Conservation (phyloP, 2,329 filamentous ascomycete genomes). For the Phoma herbarum region DNA sequence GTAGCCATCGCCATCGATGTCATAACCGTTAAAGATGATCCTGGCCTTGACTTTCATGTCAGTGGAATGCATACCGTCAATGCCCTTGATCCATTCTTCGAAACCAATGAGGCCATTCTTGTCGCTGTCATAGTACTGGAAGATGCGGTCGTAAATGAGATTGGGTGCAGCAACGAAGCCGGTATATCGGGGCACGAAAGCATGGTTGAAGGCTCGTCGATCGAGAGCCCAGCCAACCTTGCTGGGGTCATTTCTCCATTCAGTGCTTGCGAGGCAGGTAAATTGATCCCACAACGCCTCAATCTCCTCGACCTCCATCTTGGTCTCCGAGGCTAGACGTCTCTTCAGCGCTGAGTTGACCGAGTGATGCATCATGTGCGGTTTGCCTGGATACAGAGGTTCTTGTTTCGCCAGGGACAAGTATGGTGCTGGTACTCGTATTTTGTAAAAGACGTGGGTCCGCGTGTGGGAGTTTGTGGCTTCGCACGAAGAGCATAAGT, state of each 20-base stretch:
- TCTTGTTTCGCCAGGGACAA: constrained; percentile 76
- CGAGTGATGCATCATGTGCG: constrained; percentile 71
- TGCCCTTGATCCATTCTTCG: constrained; percentile 85
- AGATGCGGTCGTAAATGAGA: constrained; percentile 94
- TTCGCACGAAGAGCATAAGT: constrained; percentile 94
- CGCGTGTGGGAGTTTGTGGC: constrained; percentile 77
- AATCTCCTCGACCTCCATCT: constrained; percentile 80
- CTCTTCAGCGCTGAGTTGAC: constrained; percentile 74
- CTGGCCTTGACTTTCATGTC: constrained; percentile 58
- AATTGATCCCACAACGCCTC: constrained; percentile 98
- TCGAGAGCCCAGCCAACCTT: constrained; percentile 85
- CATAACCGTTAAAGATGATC: constrained; percentile 85
- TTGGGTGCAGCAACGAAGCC: constrained; percentile 81
- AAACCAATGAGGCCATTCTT: constrained; percentile 90
- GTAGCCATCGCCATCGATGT: constrained; percentile 87
- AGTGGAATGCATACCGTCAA: constrained; percentile 68
- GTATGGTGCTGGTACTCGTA: constrained; percentile 86
- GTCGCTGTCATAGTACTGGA: constrained; percentile 94
- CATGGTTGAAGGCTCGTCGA: constrained; percentile 89
- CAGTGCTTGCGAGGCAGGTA: constrained; percentile 87
- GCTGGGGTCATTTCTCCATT: constrained; percentile 83
- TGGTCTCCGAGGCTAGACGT: constrained; percentile 59
- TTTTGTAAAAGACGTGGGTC: constrained; percentile 96
- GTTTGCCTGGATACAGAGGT: constrained; percentile 64
- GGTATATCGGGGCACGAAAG: constrained; percentile 86